Conservation (phyloP, 345 rosid species). For the Moricandia arvensis region DNA sequence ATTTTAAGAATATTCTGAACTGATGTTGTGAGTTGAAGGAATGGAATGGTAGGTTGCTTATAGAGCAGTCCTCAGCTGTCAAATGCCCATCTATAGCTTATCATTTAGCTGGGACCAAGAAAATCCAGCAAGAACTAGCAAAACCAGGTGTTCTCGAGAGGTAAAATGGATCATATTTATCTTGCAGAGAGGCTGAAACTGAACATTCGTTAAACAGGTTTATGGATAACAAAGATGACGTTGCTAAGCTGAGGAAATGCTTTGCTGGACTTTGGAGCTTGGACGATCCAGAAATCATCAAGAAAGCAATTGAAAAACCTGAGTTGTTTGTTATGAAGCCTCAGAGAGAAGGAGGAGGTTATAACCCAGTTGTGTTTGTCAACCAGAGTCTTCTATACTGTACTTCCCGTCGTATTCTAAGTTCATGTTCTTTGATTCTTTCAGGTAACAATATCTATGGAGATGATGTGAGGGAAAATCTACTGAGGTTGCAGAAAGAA, state of each 20-base stretch:
- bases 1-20: not conserved
- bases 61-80: slow-evolving; percentile 83
- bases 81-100: slow-evolving; percentile 92
- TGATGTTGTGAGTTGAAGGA: slow-evolving; percentile 48
- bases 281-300: slow-evolving; percentile 62
- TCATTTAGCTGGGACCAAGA: slow-evolving; percentile 91
- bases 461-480: slow-evolving; percentile 71
- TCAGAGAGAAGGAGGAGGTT: slow-evolving; percentile 99
- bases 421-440: not conserved
- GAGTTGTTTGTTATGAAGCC: slow-evolving; percentile 90
- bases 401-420: not conserved
- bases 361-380: not conserved
- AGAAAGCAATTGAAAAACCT: slow-evolving; percentile 71
- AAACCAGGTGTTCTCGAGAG: slow-evolving; percentile 89
- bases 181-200: not conserved
- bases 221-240: slow-evolving; percentile 69
- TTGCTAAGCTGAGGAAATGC: slow-evolving; percentile 68
- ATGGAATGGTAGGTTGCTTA: slow-evolving; percentile 84
- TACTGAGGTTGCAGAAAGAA: slow-evolving; percentile 61
- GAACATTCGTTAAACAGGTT: slow-evolving; percentile 49
- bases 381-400: not conserved
- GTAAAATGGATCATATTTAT: slow-evolving; percentile 37
- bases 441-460: slow-evolving; percentile 87
- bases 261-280: slow-evolving; percentile 98
- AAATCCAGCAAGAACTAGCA: slow-evolving; percentile 94